Evolutionary conservation across 371 early-diverging fungal species (phyloP), one percentile per base, ranked within the genome.

Genomic region (Dinochytrium kinnereticum): DNA sequence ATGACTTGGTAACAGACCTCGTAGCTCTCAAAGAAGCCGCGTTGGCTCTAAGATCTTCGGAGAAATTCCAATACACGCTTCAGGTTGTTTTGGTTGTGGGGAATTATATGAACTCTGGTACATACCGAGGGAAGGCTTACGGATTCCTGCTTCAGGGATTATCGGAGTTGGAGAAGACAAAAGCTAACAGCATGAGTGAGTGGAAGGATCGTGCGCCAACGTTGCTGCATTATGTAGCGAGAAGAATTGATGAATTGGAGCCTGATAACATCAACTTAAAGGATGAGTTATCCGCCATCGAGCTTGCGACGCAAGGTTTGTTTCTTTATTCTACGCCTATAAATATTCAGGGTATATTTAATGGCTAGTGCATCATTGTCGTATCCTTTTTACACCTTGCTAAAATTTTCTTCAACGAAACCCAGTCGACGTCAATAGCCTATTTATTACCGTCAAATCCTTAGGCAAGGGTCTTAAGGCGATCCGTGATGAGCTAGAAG

Each of bases 101-200:
- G 0, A 95, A 95, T 77, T 91, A 90, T 71, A 69, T 95, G 64
- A 95, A 95, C 77, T 89, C 86, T 13, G 84, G 89, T 31, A 89
- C 91, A 7, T 90, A 90, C 78, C 88, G 96, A 30, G 96, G 96
- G 21, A 90, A 92, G 76, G 94, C 96, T 1, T 84, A 84, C 73
- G 94, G 94, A 0, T 95, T 93, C 78, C 85, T 87, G 65, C 72
- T 95, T 26, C 91, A 92, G 49, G 89, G 90, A 0, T 74, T 95
- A 10, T 79, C 91, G 26, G 89, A 89, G 89, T 87, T 94, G 78
- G 84, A 88, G 67, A 90, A 91, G 1, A 87, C 85, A 51, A 86
- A 86, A 15, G 87, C 85, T 34, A 86, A 84, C 28, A 77, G 81
- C 17, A 85, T 83, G 61, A 87, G 85, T 37, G 39, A 59, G n/a